phyloP scores from a whole-genome alignment of 768 basidiomycete genomes.

The Termitomyces sp. region DNA sequence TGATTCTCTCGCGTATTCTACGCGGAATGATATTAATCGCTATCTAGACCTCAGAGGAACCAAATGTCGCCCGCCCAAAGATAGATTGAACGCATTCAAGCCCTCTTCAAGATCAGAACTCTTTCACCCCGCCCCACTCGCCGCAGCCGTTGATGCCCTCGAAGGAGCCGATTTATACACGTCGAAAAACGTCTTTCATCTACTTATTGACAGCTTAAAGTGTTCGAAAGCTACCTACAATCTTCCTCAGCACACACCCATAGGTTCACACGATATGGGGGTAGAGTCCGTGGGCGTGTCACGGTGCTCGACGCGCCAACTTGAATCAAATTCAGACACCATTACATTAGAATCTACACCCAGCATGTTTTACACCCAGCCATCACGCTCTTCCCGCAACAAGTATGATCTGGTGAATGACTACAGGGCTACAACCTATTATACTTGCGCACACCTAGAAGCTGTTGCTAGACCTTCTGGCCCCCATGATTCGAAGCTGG shows the following conservation, averaged over 20 bases:
- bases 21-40: constrained; percentile 12
- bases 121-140: constrained; percentile 43
- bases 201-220: constrained; percentile 25
- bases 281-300: background rate
- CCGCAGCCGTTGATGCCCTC: constrained; percentile 30
- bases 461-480: background rate
- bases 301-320: background rate
- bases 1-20: constrained; percentile 28
- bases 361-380: constrained; percentile 18
- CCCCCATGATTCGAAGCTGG: constrained; percentile 24
- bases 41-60: constrained; percentile 51
- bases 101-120: constrained; percentile 29
- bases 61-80: constrained; percentile 28
- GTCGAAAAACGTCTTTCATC: constrained; percentile 20
- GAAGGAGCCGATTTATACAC: constrained; percentile 15
- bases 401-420: constrained; percentile 15
- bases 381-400: background rate
- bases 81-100: constrained; percentile 17
- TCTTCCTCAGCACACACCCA: background rate
- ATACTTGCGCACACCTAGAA: constrained; percentile 11
- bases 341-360: constrained; percentile 9
- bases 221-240: constrained; percentile 6
- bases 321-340: background rate
- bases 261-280: background rate
- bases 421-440: constrained; percentile 16